Percentiles rank a stretch among this genome's conserved stretches.
phyloP scores from a whole-genome alignment of 192 early-diverging fungal genomes.

The Backusella mclennaniae region DNA sequence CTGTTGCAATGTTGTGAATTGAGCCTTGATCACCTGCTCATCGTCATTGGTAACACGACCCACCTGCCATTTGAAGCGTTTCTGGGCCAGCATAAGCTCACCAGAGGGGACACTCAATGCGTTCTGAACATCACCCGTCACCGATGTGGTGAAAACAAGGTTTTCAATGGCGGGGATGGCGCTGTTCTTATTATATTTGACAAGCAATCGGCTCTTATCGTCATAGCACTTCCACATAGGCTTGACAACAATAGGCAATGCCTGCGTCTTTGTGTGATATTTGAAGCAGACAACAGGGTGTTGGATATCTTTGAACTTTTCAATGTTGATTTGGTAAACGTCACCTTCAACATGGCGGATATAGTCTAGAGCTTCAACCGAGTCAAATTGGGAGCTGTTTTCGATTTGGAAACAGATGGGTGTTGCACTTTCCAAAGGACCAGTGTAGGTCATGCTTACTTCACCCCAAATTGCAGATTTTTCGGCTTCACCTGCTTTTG shows the following conservation, averaged over 20 bases:
- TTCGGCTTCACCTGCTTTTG: conserved; percentile 41
- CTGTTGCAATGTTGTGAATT: conserved; percentile 40
- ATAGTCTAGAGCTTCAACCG: conserved; percentile 38
- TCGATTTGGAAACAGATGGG: conserved; percentile 35
- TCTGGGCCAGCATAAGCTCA: conserved; percentile 46
- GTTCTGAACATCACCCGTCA: conserved; percentile 42
- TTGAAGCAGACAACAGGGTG: conserved; percentile 16
- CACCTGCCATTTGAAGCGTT: conserved; percentile 53
- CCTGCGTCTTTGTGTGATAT: conserved; percentile 23
- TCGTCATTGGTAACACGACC: conserved; percentile 26
- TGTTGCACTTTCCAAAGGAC: conserved; percentile 18
- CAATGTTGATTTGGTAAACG: conserved; percentile 38
- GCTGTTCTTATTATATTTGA: conserved; percentile 47
- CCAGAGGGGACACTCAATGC: conserved; percentile 51
- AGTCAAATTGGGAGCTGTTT: conserved; percentile 35
- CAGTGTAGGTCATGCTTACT: conserved; percentile 37
- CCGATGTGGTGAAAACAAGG: conserved; percentile 47
- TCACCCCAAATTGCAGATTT: conserved; percentile 50
- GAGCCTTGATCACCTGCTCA: conserved; percentile 42
- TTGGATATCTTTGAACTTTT: conserved; percentile 25
- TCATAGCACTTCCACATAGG: conserved; percentile 58
- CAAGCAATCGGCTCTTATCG: conserved; percentile 41
- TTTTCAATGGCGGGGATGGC: conserved; percentile 27
- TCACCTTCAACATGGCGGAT: conserved; percentile 33
- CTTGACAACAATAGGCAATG: conserved; percentile 31